Conservation (phyloP, 768 basidiomycete species). For the Mycena haematopus region DNA sequence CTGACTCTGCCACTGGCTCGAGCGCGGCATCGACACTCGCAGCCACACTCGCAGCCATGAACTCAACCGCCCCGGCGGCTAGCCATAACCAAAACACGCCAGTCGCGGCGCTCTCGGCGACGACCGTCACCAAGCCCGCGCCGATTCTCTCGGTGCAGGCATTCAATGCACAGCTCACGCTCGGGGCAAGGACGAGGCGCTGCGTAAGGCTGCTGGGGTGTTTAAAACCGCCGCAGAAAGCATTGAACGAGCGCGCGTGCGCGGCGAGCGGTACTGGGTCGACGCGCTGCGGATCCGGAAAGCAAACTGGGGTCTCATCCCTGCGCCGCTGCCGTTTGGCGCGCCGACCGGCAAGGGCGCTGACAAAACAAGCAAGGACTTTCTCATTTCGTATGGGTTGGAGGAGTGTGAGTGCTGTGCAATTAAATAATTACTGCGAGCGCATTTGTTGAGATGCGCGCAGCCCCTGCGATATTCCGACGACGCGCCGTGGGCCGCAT, state of each 20-base stretch:
- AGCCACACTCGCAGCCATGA: not conserved
- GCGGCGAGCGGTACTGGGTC: conserved; percentile 80
- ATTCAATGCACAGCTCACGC: conserved; percentile 72
- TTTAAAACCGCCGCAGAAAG: conserved; percentile 74
- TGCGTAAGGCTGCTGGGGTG: conserved; percentile 74
- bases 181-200: conserved; percentile 85
- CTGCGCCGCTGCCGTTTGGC: conserved; percentile 75
- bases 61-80: not conserved
- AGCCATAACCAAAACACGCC: not conserved
- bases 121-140: conserved; percentile 69
- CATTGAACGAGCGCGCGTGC: conserved; percentile 66
- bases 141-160: conserved; percentile 70
- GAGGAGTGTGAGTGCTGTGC: conserved; percentile 70
- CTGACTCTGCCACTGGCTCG: conserved; percentile 38
- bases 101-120: conserved; percentile 55
- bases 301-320: conserved; percentile 82
- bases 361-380: conserved; percentile 83
- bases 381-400: conserved; percentile 78
- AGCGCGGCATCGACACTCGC: not conserved
- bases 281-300: conserved; percentile 79
- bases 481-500: conserved; percentile 75
- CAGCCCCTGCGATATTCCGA: conserved; percentile 70
- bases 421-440: not conserved
- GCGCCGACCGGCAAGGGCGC: conserved; percentile 78
- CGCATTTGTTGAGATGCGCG: not conserved